phyloP scores from a whole-genome alignment of 768 basidiomycete species.

The Kwoniella heveanensis region DNA sequence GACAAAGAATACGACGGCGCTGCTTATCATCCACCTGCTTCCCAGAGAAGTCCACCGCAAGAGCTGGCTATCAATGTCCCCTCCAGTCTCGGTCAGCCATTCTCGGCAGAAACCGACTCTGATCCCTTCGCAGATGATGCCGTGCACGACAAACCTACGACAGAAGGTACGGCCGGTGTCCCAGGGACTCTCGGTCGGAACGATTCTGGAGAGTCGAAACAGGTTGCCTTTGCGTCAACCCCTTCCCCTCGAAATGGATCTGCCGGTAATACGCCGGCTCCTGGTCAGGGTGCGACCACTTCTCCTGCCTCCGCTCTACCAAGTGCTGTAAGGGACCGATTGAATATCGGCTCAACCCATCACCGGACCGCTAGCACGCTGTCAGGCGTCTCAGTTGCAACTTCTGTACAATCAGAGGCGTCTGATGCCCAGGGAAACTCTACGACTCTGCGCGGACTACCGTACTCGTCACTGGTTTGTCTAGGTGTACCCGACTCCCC shows the following conservation, averaged over 20 bases:
- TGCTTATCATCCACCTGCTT: constrained; percentile 11
- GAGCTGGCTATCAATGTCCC: constrained; percentile 20
- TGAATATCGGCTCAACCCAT: constrained; percentile 17
- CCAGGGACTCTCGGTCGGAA: constrained; percentile 14
- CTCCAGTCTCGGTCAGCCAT: constrained; percentile 16
- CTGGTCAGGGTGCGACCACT: not conserved
- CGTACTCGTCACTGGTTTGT: constrained; percentile 60
- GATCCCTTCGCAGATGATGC: constrained; percentile 48
- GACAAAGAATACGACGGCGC: constrained; percentile 36
- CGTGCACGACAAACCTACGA: constrained; percentile 30
- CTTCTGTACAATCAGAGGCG: constrained; percentile 44
- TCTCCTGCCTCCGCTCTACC: constrained; percentile 32
- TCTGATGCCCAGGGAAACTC: constrained; percentile 33
- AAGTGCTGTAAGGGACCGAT: constrained; percentile 29
- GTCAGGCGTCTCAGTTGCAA: constrained; percentile 46
- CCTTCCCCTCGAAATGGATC: constrained; percentile 27
- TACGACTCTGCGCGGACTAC: constrained; percentile 62
- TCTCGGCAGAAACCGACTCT: constrained; percentile 14
- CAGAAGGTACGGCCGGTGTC: not conserved
- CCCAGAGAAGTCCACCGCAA: constrained; percentile 13
- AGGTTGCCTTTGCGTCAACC: constrained; percentile 48
- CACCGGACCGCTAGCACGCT: constrained; percentile 28
- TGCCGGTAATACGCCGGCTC: not conserved
- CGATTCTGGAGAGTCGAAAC: constrained; percentile 38
- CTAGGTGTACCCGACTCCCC: constrained; percentile 53